Percentiles rank a stretch among this genome's conserved stretches.
phyloP scores from a whole-genome alignment of 495 filamentous ascomycete genomes.

The Darksidea phi region DNA sequence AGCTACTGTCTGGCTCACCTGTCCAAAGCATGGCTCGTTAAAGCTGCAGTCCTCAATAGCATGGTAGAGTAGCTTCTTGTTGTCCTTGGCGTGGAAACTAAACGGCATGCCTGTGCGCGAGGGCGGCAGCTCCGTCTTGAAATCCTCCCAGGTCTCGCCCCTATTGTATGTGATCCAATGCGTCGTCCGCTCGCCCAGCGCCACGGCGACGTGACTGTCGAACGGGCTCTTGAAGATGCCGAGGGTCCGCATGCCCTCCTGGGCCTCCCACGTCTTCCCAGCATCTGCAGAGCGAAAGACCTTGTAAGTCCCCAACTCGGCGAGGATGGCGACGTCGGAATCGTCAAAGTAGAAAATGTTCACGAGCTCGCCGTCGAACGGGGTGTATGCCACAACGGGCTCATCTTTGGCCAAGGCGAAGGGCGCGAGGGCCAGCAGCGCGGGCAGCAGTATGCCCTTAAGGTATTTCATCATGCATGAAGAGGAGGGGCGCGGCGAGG shows the following conservation, averaged over 20 bases:
- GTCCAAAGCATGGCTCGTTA: slow-evolving; percentile 45
- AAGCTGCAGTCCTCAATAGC: slow-evolving; percentile 60
- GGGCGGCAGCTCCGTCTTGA: slow-evolving; percentile 56
- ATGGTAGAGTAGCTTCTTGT: slow-evolving; percentile 78
- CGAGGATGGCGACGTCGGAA: slow-evolving; percentile 71
- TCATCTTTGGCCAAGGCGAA: slow-evolving; percentile 47
- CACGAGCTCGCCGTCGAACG: slow-evolving; percentile 60
- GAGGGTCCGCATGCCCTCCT: slow-evolving; percentile 60
- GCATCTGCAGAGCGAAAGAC: slow-evolving; percentile 75
- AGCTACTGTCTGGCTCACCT: slow-evolving; percentile 25
- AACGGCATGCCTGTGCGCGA: slow-evolving; percentile 52
- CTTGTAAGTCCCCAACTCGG: slow-evolving; percentile 53
- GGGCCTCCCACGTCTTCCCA: slow-evolving; percentile 67
- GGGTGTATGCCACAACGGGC: slow-evolving; percentile 53
- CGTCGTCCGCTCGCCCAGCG: slow-evolving; percentile 59
- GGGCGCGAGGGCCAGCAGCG: slow-evolving; percentile 31
- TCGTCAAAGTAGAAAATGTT: slow-evolving; percentile 84
- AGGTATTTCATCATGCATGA: slow-evolving; percentile 38
- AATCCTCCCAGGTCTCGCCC: slow-evolving; percentile 75
- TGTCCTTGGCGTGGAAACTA: slow-evolving; percentile 76
- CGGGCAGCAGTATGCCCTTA: slow-evolving; percentile 39
- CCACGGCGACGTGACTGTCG: slow-evolving; percentile 75
- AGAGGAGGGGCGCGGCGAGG: slow-evolving; percentile 1
- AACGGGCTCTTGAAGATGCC: slow-evolving; percentile 70
- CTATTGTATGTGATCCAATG: slow-evolving; percentile 82